These are phyloP conservation scores for Phalaenopsis aphrodite DNA, from an alignment of 106 monocot genomes.

Conservation along the genomic window DNA sequence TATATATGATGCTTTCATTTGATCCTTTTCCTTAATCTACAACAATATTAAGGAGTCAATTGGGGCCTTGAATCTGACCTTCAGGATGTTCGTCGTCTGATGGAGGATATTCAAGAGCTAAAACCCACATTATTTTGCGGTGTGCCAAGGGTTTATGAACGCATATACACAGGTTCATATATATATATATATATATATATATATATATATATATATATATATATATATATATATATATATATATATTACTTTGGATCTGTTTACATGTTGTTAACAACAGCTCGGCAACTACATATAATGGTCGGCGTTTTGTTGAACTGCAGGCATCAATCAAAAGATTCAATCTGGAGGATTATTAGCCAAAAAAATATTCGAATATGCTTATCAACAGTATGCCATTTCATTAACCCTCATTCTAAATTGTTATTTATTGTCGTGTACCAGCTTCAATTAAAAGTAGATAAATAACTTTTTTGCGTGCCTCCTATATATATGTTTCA, in stretches of 20 bases:
- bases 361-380: constrained; percentile 57
- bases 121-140: constrained; percentile 90
- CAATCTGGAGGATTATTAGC: constrained; percentile 54
- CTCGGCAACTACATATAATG: not conserved
- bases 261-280: not conserved
- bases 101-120: constrained; percentile 75
- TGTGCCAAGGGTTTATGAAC: constrained; percentile 91
- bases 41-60: not conserved
- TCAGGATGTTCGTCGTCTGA: constrained; percentile 73
- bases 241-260: not conserved
- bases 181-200: too few relatives aligned
- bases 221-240: too few relatives aligned
- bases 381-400: constrained; percentile 65
- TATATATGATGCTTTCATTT: constrained; percentile 19
- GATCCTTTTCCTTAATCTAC: not conserved
- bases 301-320: not conserved
- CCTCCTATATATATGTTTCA: constrained; percentile 1
- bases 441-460: too few relatives aligned
- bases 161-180: constrained; percentile 59
- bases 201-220: too few relatives aligned
- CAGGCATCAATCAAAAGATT: constrained; percentile 81
- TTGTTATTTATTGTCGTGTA: constrained; percentile 6
- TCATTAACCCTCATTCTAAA: not conserved
- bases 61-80: not conserved
- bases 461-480: too few relatives aligned